Evolutionary conservation across 371 early-diverging fungal species (phyloP).

Genomic region (Phascolomyces articulosus): DNA sequence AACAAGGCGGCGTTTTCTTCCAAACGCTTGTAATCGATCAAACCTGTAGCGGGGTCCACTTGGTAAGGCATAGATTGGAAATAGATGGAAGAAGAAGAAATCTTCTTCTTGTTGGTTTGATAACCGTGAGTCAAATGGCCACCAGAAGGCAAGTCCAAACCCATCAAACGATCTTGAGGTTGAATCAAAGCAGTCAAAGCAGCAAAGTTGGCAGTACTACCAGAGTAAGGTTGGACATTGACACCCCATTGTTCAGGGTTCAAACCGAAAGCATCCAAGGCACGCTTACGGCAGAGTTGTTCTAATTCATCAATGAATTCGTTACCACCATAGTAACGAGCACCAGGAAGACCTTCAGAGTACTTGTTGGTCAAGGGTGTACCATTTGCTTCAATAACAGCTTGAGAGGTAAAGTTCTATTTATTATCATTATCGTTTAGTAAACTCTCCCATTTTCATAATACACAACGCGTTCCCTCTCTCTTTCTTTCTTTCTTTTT

Average conservation of each 20-base stretch:
- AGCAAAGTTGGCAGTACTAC: constrained; percentile 98
- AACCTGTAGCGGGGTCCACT: constrained; percentile 84
- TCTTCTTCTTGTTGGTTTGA: constrained; percentile 99
- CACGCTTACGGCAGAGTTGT: constrained; percentile 94
- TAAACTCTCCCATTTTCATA: not conserved
- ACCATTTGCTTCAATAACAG: constrained; percentile 97
- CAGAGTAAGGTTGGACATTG: constrained; percentile 99
- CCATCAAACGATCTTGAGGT: constrained; percentile 98
- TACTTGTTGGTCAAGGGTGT: constrained; percentile 99
- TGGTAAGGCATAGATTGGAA: constrained; percentile 99
- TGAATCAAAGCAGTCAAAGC: constrained; percentile 95
- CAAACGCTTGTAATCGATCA: constrained; percentile 95
- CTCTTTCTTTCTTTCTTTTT: too few species aligned
- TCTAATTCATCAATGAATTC: constrained; percentile 98
- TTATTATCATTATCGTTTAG: too few species aligned
- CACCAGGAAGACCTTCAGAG: constrained; percentile 98
- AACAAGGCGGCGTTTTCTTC: constrained; percentile 91
- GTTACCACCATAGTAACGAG: constrained; percentile 96
- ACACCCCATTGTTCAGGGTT: constrained; percentile 98
- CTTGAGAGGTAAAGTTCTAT: constrained; percentile 97
- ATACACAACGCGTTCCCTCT: not conserved
- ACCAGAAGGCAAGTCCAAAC: constrained; percentile 98
- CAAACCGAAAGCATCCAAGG: constrained; percentile 92
- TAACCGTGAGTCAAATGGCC: constrained; percentile 99
- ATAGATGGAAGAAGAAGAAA: constrained; percentile 96